Evolutionary conservation across 345 rosid genomes (phyloP), one percentile per base, ranked within the genome.

Genomic region (Limnanthes douglasii): DNA sequence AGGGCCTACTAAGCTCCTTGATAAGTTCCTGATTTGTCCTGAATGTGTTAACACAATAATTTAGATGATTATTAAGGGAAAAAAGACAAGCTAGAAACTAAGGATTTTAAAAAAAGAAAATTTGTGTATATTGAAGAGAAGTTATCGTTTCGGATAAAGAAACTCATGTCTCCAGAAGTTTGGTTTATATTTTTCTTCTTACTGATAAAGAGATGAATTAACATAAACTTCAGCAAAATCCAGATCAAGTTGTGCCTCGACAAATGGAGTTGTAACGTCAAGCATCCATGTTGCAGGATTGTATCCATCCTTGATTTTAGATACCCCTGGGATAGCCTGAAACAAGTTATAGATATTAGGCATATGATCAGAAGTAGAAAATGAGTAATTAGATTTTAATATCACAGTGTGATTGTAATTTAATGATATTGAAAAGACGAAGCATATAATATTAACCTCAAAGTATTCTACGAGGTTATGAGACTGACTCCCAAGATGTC

Each of bases 261-360:
- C 50, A 31, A 79, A 37, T 10, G 78, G 52, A 33, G 78, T 31
- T 20, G 59, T 86, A 35, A 86, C 61, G 3, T 86, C 94, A 32
- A 86, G 86, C 96, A 81, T 81, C 96, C 96, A 86, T 24, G 96
- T 78, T 8, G 96, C 96, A 5, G 96, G 96, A 55, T 86, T 86
- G 53, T 60, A 56, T 26, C 92, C 86, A 2, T 72, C 75, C 34
- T 40, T 64, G 39, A 81, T 77, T 61, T 68, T 70, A 0, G 81
- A 59, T 60, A 86, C 78, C 14, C 92, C 94, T 14, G 64, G 74
- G 15, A 86, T 35, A 21, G 77, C 81, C 94, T 86, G 62, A 15
- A 26, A 34, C 13, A 13, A 14, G 38, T 18, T 49, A 49, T 28
- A 41, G 19, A 37, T 29, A n/a, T n/a, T n/a, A n/a, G n/a, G n/a